Evolutionary conservation across 768 basidiomycete genomes (phyloP), one percentile per base, ranked within the genome.

Genomic region (Serendipita indica): DNA sequence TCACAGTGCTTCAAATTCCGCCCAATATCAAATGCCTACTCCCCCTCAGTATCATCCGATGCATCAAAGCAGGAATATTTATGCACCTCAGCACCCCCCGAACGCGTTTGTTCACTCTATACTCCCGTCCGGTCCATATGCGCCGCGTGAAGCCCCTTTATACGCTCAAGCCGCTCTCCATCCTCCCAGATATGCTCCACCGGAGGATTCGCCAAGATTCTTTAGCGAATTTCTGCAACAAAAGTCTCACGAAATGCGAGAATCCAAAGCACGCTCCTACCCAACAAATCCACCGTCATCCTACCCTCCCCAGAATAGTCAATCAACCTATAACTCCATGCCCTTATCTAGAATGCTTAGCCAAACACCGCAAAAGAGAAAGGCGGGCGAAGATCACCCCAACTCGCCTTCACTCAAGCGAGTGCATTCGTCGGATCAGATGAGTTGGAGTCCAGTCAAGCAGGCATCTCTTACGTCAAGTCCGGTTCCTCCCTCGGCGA

Each of bases 341-440:
- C 65, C 68, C 33, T 65, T 60, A 22, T 10, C 49, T 10, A 63
- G 66, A 41, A 67, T 72, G 10, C 63, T 64, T 27, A 64, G 59
- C 12, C 63, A 75, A 5, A 86, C 86, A 0, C 84, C 86, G 7
- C 77, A 76, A 54, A 90, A 90, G 66, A 77, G 86, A 56, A 89
- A 88, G 64, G 73, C 49, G 3, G 30, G 76, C 2, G 73, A 73
- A 2, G 79, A 78, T 25, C 72, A 79, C 39, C 71, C 84, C 3
- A 72, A 77, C 34, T 82, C 84, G 0, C 84, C 87, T 0, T 75
- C 77, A 4, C 65, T 75, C 41, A 88, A 89, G 69, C 83, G 86
- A 57, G 60, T 74, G 39, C 72, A 77, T 28, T 64, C 65, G 16
- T 59, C 63, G 6, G 64, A 68, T 27, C 60, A 63, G 14, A 33